A percentile compares a stretch with the other conserved stretches of the same genome.
Evolutionary conservation across 2,329 filamentous ascomycete species (phyloP).

Genomic region (Pestalotiopsis sp.): DNA sequence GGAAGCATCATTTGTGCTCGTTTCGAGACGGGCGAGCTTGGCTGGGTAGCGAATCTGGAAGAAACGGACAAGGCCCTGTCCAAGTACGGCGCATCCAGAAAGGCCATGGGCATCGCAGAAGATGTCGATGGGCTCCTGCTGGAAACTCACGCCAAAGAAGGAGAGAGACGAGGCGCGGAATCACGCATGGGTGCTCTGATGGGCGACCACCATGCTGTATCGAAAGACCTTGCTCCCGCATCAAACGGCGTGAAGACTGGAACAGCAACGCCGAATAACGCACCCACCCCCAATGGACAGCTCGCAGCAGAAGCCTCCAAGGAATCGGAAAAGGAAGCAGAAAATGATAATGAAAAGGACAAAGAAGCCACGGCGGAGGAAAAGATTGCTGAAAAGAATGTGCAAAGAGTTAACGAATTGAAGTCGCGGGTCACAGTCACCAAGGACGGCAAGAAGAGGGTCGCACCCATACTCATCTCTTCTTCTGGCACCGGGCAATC

Average conservation of each 20-base stretch:
- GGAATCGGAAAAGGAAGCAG: slow-evolving; percentile 28
- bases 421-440: slow-evolving; percentile 94
- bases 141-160: slow-evolving; percentile 90
- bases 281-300: slow-evolving; percentile 36
- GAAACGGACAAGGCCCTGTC: slow-evolving; percentile 93
- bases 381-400: slow-evolving; percentile 56
- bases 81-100: slow-evolving; percentile 87
- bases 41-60: slow-evolving; percentile 81
- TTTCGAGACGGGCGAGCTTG: slow-evolving; percentile 86
- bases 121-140: slow-evolving; percentile 87
- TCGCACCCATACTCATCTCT: slow-evolving; percentile 88
- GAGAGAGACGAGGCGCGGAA: slow-evolving; percentile 86
- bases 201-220: slow-evolving; percentile 72
- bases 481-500: slow-evolving; percentile 86
- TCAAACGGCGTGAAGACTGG: slow-evolving; percentile 54
- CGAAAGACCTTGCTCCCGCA: slow-evolving; percentile 50
- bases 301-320: slow-evolving; percentile 29
- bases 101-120: slow-evolving; percentile 88
- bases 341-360: slow-evolving; percentile 25
- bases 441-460: slow-evolving; percentile 95
- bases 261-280: slow-evolving; percentile 37
- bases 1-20: slow-evolving; percentile 81
- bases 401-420: slow-evolving; percentile 60
- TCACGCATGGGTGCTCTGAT: slow-evolving; percentile 98
- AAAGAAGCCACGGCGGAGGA: slow-evolving; percentile 34